Conservation (phyloP, 2,329 filamentous ascomycete species). For the Colletotrichum eremochloae region DNA sequence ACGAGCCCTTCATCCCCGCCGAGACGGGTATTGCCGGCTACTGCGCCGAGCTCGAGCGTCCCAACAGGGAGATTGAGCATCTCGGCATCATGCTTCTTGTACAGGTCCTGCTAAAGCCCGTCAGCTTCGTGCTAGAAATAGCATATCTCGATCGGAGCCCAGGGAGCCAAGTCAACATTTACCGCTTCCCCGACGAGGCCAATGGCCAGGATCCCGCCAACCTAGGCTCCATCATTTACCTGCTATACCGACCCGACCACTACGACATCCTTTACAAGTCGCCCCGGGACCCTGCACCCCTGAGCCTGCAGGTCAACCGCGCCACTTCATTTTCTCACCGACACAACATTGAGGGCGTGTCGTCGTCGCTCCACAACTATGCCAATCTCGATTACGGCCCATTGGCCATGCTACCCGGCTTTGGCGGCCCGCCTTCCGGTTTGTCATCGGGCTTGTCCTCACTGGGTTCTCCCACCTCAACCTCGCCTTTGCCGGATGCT, state of each 20-base stretch:
- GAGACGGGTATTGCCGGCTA: conserved; percentile 74
- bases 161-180: conserved; percentile 80
- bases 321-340: conserved; percentile 62
- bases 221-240: conserved; percentile 67
- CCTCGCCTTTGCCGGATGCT: conserved; percentile 46
- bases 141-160: conserved; percentile 90
- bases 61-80: conserved; percentile 89
- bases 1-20: conserved; percentile 78
- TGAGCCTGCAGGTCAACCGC: conserved; percentile 66
- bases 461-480: conserved; percentile 49
- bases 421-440: conserved; percentile 48
- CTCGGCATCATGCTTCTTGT: conserved; percentile 84
- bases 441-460: conserved; percentile 53
- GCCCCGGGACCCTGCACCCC: conserved; percentile 47
- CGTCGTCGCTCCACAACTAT: conserved; percentile 56
- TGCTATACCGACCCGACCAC: conserved; percentile 81
- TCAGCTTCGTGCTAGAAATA: conserved; percentile 85
- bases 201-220: conserved; percentile 58
- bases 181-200: conserved; percentile 71
- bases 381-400: conserved; percentile 58
- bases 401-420: conserved; percentile 63
- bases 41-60: conserved; percentile 79
- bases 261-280: conserved; percentile 92
- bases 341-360: conserved; percentile 58
- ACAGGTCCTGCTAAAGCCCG: conserved; percentile 83